Evolutionary conservation across 805 yeast genomes (phyloP), one percentile per base, ranked within the genome.

Genomic region (Wickerhamomyces strasburgensis): DNA sequence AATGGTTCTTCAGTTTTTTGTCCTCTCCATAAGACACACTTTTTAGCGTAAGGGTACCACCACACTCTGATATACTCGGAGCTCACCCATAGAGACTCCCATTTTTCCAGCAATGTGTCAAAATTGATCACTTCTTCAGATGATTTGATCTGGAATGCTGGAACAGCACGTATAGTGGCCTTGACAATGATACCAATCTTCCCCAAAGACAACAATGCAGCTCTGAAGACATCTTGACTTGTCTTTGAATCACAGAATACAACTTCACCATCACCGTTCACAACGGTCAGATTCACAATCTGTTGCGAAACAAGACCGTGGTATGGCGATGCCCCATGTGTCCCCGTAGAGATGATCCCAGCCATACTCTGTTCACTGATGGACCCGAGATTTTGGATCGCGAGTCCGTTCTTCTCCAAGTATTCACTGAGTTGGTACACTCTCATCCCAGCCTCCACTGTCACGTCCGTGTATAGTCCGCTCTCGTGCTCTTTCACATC

Each of bases 41-140:
- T 82, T 35, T 77, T 75, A 14, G 93, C 71, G 60, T 90, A 93
- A 1, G 98, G 98, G 61, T 84, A 93, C 98, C 98, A 93, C 97
- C 98, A 90, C 34, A 88, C 76, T 46, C 98, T 76, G 31, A 88
- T 82, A 54, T 78, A 90, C 62, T 90, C 98, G n/a, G 87, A 73
- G 32, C 86, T 78, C 4, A 84, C 75, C 95, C 97, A 90, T 31
- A 90, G 61, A 11, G 69, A 67, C 47, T 83, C 86, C 87, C 95
- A 87, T 41, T 64, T 62, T 42, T 76, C 68, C 48, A 90, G 61
- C 17, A 90, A 63, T 6, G 86, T 75, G 17, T 82, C 83, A 52
- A 90, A 87, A 19, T 77, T 66, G 50, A 90, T 79, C 26, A 88
- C 81, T 60, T 87, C 95, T 56, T 86, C 93, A 33, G 75, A 70